Evolutionary conservation across 202 grass and related monocot genomes (phyloP), one percentile per base, ranked within the genome.

Genomic region (Tripidium arundinaceum): DNA sequence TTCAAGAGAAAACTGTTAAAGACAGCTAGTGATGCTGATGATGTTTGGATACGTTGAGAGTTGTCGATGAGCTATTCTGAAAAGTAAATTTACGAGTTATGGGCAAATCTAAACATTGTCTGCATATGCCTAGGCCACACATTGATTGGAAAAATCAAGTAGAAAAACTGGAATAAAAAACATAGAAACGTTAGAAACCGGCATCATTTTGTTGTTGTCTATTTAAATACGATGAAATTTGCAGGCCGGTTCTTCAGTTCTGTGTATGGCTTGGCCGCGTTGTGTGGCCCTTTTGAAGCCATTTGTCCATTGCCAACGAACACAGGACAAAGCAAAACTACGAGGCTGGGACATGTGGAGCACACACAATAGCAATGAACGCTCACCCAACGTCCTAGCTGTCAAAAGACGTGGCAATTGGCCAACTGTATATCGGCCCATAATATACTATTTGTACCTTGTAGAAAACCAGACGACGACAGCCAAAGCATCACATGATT

Each of bases 401-500:
- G 78, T 77, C 72, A 36, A 78, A 81, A 81, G 49, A 41, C 24
- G 22, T 31, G 24, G 38, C 65, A 57, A 26, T 24, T 62, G 52
- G 40, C 2, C 29, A 36, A 36, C 63, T 65, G 57, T 54, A 76
- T 27, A 84, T 37, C 63, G 40, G 40, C 50, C 66, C 58, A 36
- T 68, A 69, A 27, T 52, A 79, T 57, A 38, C 28, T 66, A 78
- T 37, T 37, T 27, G 41, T 47, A 67, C 29, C 50, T 5, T 4
- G 62, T 42, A 43, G 15, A 45, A 60, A 83, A 68, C 26, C 57
- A 28, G 41, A 75, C 46, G 55, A 68, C 9, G 34, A 36, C 47
- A 36, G 34, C 34, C 34, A 60, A 40, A 79, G 52, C 68, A 83
- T 61, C 40, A 83, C 61, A 74, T 36, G 34, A 57, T 86, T 75